These are phyloP conservation scores for Conticribra guillardii DNA, from an alignment of 108 stramenopile genomes.

Conservation along the genomic window DNA sequence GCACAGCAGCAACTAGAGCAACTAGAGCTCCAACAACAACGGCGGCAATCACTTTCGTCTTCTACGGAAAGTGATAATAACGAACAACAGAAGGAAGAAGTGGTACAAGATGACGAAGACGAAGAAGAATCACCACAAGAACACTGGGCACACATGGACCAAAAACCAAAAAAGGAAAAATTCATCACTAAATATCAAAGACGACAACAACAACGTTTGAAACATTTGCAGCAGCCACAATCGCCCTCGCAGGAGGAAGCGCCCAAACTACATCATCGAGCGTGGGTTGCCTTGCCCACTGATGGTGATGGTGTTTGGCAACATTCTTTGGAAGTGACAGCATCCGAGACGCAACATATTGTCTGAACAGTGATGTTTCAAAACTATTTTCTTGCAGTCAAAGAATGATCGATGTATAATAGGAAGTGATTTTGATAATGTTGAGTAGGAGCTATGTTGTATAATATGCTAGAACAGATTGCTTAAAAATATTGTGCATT, in stretches of 20 bases:
- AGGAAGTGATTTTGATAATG: no score
- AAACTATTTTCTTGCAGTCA: no score
- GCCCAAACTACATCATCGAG: slow-evolving; percentile 44
- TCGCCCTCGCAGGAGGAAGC: neutral
- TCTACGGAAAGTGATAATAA: neutral
- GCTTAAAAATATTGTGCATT: no score
- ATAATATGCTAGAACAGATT: no score
- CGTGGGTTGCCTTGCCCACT: slow-evolving; percentile 39
- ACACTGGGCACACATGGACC: slow-evolving; percentile 3
- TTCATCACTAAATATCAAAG: slow-evolving; percentile 42
- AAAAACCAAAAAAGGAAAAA: slow-evolving; percentile 39
- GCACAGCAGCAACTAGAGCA: slow-evolving; percentile 9
- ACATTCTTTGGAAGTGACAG: slow-evolving; percentile 27
- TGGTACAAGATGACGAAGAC: neutral
- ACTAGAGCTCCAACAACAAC: neutral
- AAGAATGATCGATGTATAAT: no score
- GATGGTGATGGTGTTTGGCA: slow-evolving; percentile 26
- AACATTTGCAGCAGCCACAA: slow-evolving; percentile 34
- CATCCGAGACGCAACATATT: neutral
- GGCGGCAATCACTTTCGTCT: no score
- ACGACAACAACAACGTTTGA: slow-evolving; percentile 42
- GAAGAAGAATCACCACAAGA: slow-evolving; percentile 4
- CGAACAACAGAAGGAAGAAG: neutral
- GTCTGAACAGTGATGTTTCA: neutral
- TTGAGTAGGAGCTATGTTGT: no score